Base-by-base conservation (phyloP, 1,284 basidiomycete species). In the Sporisorium reilianum region DNA sequence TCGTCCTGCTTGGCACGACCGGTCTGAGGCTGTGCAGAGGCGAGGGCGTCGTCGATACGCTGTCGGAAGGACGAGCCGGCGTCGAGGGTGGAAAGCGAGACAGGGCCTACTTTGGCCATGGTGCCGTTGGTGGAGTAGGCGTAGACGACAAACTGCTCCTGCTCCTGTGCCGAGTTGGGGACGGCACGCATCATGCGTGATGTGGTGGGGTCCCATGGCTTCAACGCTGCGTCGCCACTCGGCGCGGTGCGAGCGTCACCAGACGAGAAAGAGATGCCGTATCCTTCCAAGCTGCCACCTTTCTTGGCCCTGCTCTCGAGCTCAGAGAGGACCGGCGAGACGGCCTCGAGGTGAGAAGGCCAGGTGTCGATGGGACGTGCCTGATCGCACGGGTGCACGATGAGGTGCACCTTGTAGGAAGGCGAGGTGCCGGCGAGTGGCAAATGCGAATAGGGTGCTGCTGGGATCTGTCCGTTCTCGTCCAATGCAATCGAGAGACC, bases 361-460 rank as follows among this genome's bases (percentile, higher is more conserved):
- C 81, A 83, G 3, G 76, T 71, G 20, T 54, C 55, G 1, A 42
- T 16, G 1, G 79, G 75, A 18, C 78, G 63, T 9, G 66, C 12
- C 2, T 63, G 44, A n/a, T 70, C 56, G 40, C 55, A 71, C 0
- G 81, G 77, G 30, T 74, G 73, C 7, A 83, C 61, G 32, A 83
- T 58, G n/a, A 83, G 60, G 38, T 80, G 79, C 1, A 77, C 70
- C 30, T 79, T 60, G 67, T 81, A 81, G 5, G 67, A 71, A 14
- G 81, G 79, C 12, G 80, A 71, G 3, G 80, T 70, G 36, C 79
- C 79, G 0, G 78, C 72, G 23, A 83, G 70, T 7, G 81, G 79
- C 40, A 73, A 53, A 2, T 50, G 40, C 36, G 75, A 75, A 58
- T 83, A 83, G 18, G 81, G 81, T 11, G 78, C 65, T 25, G 75